Conservation (phyloP, 78 protist species). For the Guillardia theta region DNA sequence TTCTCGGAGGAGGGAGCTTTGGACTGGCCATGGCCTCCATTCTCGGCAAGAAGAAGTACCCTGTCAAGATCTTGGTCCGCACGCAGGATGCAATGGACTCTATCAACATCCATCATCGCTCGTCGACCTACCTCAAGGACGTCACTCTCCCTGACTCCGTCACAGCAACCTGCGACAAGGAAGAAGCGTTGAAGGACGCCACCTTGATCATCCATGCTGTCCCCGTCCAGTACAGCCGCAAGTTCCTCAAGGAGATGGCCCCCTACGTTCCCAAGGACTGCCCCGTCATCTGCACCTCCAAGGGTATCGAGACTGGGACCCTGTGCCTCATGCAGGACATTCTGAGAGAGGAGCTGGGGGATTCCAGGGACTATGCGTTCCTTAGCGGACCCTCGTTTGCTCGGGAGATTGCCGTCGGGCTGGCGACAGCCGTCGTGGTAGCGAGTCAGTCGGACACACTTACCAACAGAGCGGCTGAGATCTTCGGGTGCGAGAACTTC, state of each 20-base stretch:
- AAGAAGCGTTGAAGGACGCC: background rate
- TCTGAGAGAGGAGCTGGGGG: constrained; percentile 19
- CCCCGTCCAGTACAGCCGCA: constrained; percentile 39
- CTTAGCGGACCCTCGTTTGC: constrained; percentile 69
- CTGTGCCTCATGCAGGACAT: constrained; percentile 39
- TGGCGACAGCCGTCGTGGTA: constrained; percentile 53
- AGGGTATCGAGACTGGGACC: constrained; percentile 47
- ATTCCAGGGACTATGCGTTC: background rate
- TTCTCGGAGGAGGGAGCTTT: constrained; percentile 47
- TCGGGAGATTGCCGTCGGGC: constrained; percentile 37
- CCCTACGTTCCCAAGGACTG: background rate
- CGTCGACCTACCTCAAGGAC: background rate
- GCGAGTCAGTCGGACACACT: constrained; percentile 32
- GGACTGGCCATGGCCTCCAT: constrained; percentile 48
- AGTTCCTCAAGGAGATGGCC: background rate
- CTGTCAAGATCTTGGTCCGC: constrained; percentile 3
- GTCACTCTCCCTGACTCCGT: background rate
- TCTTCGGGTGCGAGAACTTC: background rate
- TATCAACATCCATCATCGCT: background rate
- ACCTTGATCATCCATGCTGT: constrained; percentile 44
- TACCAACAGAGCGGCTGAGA: background rate
- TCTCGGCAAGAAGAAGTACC: background rate
- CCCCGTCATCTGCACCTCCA: constrained; percentile 25
- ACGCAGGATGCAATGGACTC: background rate
- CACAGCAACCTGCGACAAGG: background rate